Conservation (phyloP, 306 rosid genomes). For the Glycine tomentella region DNA sequence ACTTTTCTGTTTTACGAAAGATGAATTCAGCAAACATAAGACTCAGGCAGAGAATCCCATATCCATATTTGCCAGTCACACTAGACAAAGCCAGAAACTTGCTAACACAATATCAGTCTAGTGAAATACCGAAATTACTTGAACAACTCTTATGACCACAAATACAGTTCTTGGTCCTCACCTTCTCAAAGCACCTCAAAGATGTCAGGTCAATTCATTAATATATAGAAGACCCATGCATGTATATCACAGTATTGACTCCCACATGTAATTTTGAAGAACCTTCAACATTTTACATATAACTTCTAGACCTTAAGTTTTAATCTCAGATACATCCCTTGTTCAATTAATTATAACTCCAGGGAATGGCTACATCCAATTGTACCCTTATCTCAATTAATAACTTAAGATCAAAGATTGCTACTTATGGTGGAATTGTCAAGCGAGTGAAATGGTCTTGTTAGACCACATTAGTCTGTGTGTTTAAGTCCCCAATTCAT, state of each 20-base stretch:
- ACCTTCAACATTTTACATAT: no score
- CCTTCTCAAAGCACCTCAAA: background rate
- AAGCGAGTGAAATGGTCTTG: no score
- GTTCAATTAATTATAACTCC: no score
- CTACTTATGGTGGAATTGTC: no score
- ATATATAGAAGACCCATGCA: background rate
- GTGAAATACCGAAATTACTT: background rate
- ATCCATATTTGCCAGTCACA: background rate
- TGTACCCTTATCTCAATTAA: no score
- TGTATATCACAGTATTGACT: background rate
- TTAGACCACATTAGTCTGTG: no score
- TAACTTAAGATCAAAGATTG: no score
- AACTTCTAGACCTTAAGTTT: no score
- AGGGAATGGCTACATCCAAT: no score
- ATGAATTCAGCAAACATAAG: background rate
- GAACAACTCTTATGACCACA: background rate
- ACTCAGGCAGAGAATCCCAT: background rate
- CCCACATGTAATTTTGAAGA: no score
- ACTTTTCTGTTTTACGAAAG: background rate
- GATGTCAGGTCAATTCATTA: background rate
- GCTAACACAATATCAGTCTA: background rate
- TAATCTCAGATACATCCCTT: no score
- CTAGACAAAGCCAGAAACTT: background rate
- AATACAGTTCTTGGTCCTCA: background rate
- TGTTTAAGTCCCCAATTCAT: no score